phyloP scores from a whole-genome alignment of 192 early-diverging fungal species.

The Entomortierella lignicola region DNA sequence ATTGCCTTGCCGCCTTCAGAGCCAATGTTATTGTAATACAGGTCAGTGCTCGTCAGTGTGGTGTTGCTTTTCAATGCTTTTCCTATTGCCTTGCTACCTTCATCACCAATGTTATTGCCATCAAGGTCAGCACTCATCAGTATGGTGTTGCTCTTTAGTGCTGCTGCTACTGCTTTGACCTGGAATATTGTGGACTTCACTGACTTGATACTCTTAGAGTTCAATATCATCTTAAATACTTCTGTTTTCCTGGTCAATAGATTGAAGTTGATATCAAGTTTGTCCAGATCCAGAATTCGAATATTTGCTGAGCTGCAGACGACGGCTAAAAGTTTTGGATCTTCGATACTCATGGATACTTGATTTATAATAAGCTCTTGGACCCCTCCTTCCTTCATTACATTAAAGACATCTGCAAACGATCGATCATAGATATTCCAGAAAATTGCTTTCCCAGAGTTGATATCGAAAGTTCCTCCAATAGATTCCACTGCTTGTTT shows the following conservation, averaged over 20 bases:
- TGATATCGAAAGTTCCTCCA: too few species aligned
- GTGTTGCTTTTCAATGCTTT: neutral
- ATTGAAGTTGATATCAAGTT: neutral
- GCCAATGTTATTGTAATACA: too few species aligned
- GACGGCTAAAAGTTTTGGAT: neutral
- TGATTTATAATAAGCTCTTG: neutral
- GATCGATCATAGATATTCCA: too few species aligned
- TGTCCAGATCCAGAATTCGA: neutral
- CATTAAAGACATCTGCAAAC: too few species aligned
- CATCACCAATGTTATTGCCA: neutral
- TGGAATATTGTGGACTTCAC: neutral
- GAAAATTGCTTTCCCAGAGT: too few species aligned
- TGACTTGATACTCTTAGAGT: neutral
- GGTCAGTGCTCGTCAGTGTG: too few species aligned
- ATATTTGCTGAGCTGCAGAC: neutral
- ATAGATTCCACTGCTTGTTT: too few species aligned
- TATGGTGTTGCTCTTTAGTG: slow-evolving; percentile 6
- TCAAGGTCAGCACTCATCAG: neutral
- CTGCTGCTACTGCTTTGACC: neutral
- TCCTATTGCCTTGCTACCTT: slow-evolving; percentile 1
- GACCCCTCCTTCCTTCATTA: neutral
- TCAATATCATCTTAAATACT: neutral
- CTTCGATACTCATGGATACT: neutral
- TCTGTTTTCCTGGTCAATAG: neutral
- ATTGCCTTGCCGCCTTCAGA: too few species aligned